Conservation (phyloP, 768 basidiomycete genomes). For the Tubosaeta sp. region DNA sequence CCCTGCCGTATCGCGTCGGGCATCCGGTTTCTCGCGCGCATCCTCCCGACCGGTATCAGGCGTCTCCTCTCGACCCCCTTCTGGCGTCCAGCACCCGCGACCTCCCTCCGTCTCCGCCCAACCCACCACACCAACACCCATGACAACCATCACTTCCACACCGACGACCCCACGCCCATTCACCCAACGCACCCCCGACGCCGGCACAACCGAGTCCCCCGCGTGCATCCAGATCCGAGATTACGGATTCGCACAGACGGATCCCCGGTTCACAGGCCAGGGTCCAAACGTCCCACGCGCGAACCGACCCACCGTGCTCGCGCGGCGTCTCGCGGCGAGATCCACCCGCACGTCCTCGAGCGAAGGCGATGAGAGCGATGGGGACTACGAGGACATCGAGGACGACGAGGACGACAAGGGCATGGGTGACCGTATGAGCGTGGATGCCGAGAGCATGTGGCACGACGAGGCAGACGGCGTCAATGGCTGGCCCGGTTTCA, state of each 20-base stretch:
- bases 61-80: constrained; percentile 18
- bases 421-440: background rate
- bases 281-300: constrained; percentile 39
- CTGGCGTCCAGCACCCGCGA: constrained; percentile 7
- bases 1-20: constrained; percentile 45
- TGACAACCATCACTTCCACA: background rate
- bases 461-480: constrained; percentile 25
- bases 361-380: constrained; percentile 12
- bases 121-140: background rate
- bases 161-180: background rate
- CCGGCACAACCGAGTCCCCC: background rate
- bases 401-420: constrained; percentile 10
- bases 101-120: constrained; percentile 8
- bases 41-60: constrained; percentile 22
- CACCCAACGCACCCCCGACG: background rate
- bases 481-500: constrained; percentile 38
- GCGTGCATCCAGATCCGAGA: constrained; percentile 45
- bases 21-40: constrained; percentile 30
- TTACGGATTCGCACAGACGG: constrained; percentile 40
- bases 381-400: background rate
- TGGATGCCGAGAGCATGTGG: constrained; percentile 8
- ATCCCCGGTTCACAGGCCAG: constrained; percentile 41
- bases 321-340: constrained; percentile 24
- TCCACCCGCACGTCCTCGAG: constrained; percentile 7
- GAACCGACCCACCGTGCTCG: constrained; percentile 31